Base-by-base conservation (phyloP, 2,329 filamentous ascomycete genomes). In the Cercospora brassicicola region DNA sequence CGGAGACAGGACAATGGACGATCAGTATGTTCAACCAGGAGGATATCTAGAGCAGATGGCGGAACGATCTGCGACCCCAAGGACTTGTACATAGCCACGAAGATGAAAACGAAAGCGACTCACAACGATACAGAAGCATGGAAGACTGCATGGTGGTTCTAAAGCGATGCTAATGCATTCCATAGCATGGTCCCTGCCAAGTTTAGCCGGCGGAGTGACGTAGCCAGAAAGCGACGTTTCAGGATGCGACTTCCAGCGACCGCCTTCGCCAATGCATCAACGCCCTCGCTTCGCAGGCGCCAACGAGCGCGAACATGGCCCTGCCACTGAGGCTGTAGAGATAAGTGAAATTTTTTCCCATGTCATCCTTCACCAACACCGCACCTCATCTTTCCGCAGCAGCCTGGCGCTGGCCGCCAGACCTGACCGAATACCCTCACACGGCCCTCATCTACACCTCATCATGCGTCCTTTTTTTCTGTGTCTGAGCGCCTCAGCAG, bases 1-100 rank as follows among this genome's bases (percentile, higher is more conserved):
- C 78, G 18, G 69, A 67, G 26, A 79, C 73, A 31, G 78, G 78
- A n/a, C 28, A 60, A 55, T 73, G 64, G 60, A 67, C 61, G 13
- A 59, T 73, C 45, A 59, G 36, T 3, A 48, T 64, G 42, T 65
- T 62, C 20, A 65, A 68, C 18, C 39, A 66, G 62, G 66, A 68
- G 51, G 70, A 70, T 53, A 66, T 70, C 23, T 72, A 70, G 64
- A 63, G 28, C 8, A n/a, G 48, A 55, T 55, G 13, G 5, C 10
- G 5, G 23, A 7, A 9, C 2, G 15, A 28, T 8, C 3, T 20
- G 18, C 36, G 45, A 23, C 3, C 20, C 2, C 20, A 28, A 23
- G 5, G 11, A 26, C 48, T 42, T 28, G 48, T 53, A 53, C 10
- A 53, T 53, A 26, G n/a, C 45, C 10, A 11, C 10, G 20, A 13